A percentile compares a stretch with the other conserved stretches of the same genome.
phyloP scores from a whole-genome alignment of 78 protist species.

The Parvularia atlantis region DNA sequence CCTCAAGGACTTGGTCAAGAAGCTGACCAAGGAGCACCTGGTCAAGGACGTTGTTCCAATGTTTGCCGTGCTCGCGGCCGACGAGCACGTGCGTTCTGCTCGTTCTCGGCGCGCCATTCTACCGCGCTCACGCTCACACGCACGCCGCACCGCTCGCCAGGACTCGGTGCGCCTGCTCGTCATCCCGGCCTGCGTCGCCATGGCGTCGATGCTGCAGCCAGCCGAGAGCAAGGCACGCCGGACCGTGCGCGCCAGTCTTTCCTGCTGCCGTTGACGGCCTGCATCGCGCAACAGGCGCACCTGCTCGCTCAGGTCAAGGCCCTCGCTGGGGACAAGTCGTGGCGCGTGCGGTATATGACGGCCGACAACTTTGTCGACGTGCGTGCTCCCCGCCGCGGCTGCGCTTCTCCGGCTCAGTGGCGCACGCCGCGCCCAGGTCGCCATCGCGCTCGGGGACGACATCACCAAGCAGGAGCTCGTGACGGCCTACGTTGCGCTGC shows the following conservation, averaged over 20 bases:
- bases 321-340: conserved; percentile 72
- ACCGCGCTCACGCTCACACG: too few relatives aligned
- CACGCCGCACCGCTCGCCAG: background rate
- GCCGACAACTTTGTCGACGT: conserved; percentile 34
- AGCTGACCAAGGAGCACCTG: conserved; percentile 40
- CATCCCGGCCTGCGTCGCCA: conserved; percentile 66
- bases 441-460: conserved; percentile 41
- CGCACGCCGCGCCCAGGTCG: too few relatives aligned
- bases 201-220: conserved; percentile 43
- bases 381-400: too few relatives aligned
- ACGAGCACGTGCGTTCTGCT: conserved; percentile 66
- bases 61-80: conserved; percentile 54
- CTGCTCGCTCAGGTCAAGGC: conserved; percentile 53
- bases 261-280: too few relatives aligned
- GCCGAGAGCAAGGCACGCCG: too few relatives aligned
- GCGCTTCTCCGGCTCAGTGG: too few relatives aligned
- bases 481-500: conserved; percentile 35
- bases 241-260: too few relatives aligned
- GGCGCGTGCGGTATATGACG: conserved; percentile 94
- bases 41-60: conserved; percentile 74
- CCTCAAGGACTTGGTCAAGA: conserved; percentile 47
- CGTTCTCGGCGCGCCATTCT: too few relatives aligned
- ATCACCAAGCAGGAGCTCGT: conserved; percentile 55
- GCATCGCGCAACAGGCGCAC: conserved; percentile 10
- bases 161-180: conserved; percentile 90